A percentile compares a stretch with the other conserved stretches of the same genome.
phyloP scores from a whole-genome alignment of 768 basidiomycete genomes.

The Royoungia palumana region DNA sequence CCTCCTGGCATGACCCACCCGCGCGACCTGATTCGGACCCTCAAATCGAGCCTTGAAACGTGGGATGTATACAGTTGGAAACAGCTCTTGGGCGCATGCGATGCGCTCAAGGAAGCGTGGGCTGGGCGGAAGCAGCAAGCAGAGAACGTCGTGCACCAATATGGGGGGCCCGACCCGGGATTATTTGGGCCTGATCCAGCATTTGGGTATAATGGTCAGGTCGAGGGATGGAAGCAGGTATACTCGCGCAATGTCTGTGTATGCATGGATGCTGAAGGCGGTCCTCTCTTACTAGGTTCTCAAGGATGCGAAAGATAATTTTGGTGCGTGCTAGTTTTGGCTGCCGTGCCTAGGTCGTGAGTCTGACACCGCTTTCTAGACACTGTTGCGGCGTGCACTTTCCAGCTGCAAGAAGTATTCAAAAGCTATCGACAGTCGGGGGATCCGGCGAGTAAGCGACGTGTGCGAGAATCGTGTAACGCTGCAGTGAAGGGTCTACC shows the following conservation, averaged over 20 bases:
- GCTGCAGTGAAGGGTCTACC: slow-evolving; percentile 70
- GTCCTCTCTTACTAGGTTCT: slow-evolving; percentile 37
- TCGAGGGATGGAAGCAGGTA: slow-evolving; percentile 57
- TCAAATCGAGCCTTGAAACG: slow-evolving; percentile 65
- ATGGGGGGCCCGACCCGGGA: slow-evolving; percentile 38
- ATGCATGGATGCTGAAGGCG: background rate
- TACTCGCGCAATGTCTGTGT: slow-evolving; percentile 5
- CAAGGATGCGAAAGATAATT: slow-evolving; percentile 53
- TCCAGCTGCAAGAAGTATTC: slow-evolving; percentile 77
- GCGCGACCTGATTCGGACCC: slow-evolving; percentile 58
- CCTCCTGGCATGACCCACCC: slow-evolving; percentile 49
- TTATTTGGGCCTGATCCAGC: slow-evolving; percentile 29
- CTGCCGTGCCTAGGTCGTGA: background rate
- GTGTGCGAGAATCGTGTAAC: slow-evolving; percentile 77
- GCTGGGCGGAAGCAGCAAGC: slow-evolving; percentile 55
- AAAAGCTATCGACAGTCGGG: slow-evolving; percentile 70
- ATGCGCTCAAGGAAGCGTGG: slow-evolving; percentile 67
- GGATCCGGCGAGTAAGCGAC: slow-evolving; percentile 66
- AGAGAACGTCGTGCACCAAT: slow-evolving; percentile 41
- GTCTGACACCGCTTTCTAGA: slow-evolving; percentile 10
- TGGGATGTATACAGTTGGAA: slow-evolving; percentile 76
- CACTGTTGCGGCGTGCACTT: slow-evolving; percentile 62
- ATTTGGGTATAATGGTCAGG: slow-evolving; percentile 50
- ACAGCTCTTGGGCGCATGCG: slow-evolving; percentile 59
- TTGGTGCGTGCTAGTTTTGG: slow-evolving; percentile 40